A percentile compares a stretch with the other conserved stretches of the same genome.
Evolutionary conservation across 1,284 basidiomycete genomes (phyloP).

Genomic region (Bjerkandera adusta): DNA sequence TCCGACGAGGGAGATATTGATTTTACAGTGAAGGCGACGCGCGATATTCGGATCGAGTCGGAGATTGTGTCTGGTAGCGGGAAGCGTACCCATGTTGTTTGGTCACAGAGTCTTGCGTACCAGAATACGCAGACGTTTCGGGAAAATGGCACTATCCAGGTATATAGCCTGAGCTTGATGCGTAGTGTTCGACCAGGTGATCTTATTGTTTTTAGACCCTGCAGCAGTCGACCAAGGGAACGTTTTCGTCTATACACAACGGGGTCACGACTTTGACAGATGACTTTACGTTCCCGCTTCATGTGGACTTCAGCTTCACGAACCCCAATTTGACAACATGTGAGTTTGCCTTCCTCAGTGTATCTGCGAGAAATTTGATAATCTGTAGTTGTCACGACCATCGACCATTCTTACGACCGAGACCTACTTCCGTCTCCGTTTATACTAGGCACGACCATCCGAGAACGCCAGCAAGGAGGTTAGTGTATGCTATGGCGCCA

Average conservation of each 20-base stretch:
- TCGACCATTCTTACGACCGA: constrained; percentile 72
- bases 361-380: not conserved
- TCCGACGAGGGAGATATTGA: constrained; percentile 43
- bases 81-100: constrained; percentile 46
- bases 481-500: constrained; percentile 18
- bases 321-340: constrained; percentile 46
- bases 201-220: constrained; percentile 43
- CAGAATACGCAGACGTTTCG: constrained; percentile 54
- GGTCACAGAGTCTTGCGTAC: constrained; percentile 51
- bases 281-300: constrained; percentile 61
- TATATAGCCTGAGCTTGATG: constrained; percentile 19
- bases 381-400: constrained; percentile 40
- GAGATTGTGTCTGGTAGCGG: constrained; percentile 57
- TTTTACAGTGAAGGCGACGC: constrained; percentile 51
- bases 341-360: constrained; percentile 34
- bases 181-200: not conserved
- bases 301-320: constrained; percentile 53
- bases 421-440: constrained; percentile 56
- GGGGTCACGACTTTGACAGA: constrained; percentile 52
- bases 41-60: constrained; percentile 51
- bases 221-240: constrained; percentile 57
- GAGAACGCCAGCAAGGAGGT: constrained; percentile 58
- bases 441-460: constrained; percentile 53
- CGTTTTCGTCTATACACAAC: constrained; percentile 58
- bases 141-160: constrained; percentile 47